Percentiles rank a stretch among this genome's conserved stretches.
Evolutionary conservation across 306 rosid genomes (phyloP).

Genomic region (Glycine soja): DNA sequence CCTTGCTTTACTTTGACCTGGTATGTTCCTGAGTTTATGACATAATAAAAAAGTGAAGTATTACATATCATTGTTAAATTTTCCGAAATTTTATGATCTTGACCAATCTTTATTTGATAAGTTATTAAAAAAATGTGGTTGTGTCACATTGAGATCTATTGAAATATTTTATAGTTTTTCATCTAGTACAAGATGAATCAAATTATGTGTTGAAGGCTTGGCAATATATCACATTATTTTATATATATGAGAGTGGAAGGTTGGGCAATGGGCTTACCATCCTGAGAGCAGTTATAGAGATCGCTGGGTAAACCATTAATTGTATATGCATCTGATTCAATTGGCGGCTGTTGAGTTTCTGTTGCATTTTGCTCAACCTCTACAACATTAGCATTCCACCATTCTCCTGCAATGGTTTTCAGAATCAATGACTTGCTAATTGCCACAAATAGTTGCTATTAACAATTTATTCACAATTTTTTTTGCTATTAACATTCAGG

Average conservation of each 20-base stretch:
- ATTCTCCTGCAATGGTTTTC: constrained; percentile 60
- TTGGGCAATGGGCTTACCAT: constrained; percentile 44
- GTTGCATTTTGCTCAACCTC: constrained; percentile 50
- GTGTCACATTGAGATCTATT: too few species aligned
- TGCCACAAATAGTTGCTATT: too few species aligned
- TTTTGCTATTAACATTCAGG: too few species aligned
- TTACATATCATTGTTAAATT: too few species aligned
- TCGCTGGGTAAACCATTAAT: constrained; percentile 78
- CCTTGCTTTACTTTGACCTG: constrained; percentile 56
- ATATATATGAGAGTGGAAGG: neutral
- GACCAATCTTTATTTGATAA: too few species aligned
- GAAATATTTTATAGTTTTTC: too few species aligned
- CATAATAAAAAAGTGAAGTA: neutral
- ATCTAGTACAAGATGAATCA: too few species aligned
- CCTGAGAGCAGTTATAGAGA: constrained; percentile 58
- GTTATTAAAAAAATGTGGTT: too few species aligned
- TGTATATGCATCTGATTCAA: constrained; percentile 57
- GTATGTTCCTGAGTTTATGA: constrained; percentile 27
- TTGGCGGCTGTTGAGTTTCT: constrained; percentile 30
- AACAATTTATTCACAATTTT: too few species aligned
- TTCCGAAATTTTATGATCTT: too few species aligned
- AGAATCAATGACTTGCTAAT: constrained; percentile 41
- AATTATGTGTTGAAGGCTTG: too few species aligned
- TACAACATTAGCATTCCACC: constrained; percentile 70
- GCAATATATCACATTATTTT: too few species aligned